Percentiles rank a stretch among this genome's conserved stretches.
Conservation (phyloP, 129 eudicot species). For the Escallonia herrerae region DNA sequence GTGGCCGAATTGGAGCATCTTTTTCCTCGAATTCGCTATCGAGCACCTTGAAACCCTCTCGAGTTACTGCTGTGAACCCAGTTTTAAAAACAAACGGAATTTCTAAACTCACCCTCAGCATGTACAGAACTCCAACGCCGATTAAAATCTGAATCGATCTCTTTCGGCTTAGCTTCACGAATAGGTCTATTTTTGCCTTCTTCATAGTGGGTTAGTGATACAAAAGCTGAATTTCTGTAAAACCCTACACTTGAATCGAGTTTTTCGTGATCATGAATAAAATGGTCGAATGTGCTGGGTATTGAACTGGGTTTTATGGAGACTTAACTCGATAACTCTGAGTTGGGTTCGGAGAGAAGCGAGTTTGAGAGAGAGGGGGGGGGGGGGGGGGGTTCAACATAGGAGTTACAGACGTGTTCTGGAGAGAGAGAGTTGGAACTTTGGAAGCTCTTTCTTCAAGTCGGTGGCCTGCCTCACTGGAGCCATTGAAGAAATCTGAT, state of each 20-base stretch:
- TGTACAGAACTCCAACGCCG: slow-evolving; percentile 44
- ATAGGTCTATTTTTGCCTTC: slow-evolving; percentile 39
- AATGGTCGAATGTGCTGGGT: no score
- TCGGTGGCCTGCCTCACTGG: slow-evolving; percentile 24
- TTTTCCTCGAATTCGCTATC: slow-evolving; percentile 55
- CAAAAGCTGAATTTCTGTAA: neutral
- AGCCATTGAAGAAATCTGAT: slow-evolving; percentile 2
- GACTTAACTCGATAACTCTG: neutral
- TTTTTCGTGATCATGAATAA: slow-evolving; percentile 21
- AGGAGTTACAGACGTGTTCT: neutral
- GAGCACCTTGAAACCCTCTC: slow-evolving; percentile 31
- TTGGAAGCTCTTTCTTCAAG: slow-evolving; percentile 31
- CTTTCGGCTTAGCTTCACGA: slow-evolving; percentile 42
- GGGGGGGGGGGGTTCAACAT: slow-evolving; percentile 17
- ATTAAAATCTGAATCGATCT: slow-evolving; percentile 58
- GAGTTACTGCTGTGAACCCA: slow-evolving; percentile 29
- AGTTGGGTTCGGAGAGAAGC: slow-evolving; percentile 10
- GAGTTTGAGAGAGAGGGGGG: slow-evolving; percentile 1
- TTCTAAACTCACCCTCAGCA: slow-evolving; percentile 56
- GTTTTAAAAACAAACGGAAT: slow-evolving; percentile 62
- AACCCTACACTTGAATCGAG: slow-evolving; percentile 6
- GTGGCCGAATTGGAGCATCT: slow-evolving; percentile 69
- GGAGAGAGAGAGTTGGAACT: slow-evolving; percentile 21
- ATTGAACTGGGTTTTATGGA: neutral
- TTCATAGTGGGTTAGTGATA: slow-evolving; percentile 23